Evolutionary conservation across 2,329 filamentous ascomycete species (phyloP), one percentile per base, ranked within the genome.

Genomic region (Colletotrichum plurivorum): DNA sequence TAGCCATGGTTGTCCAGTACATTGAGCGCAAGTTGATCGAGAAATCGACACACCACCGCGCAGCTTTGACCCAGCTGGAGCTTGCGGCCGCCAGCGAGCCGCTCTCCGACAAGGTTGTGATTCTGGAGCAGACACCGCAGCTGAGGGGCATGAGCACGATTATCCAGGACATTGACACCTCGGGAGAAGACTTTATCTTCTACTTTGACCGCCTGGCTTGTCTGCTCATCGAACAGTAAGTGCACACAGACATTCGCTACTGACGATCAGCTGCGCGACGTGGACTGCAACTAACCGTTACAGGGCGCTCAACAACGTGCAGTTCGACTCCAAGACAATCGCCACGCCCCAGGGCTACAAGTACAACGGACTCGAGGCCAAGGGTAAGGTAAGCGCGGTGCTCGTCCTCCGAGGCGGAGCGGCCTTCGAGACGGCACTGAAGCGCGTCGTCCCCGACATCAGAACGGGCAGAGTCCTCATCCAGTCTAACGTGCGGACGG

Each of bases 121-220:
- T 97, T 16, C 83, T 98, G 65, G 85, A 91, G 51, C 88, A 93
- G 71, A 97, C 93, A 1, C 88, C 91, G 9, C 96, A 99, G 79
- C 86, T 98, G 63, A 87, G 86, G 65, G 95, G 91, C 54, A 97
- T 99, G 88, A 95, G 94, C 78, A 98, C 95, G 0, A 93, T 98
- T 65, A 89, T 99, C 48, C 92, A 97, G 76, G 88, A 96, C 74
- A 92, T 93, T 18, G 87, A 90, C 55, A 95, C 94, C 0, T 84
- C 88, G 7, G 88, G 93, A 49, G 95, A 97, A 77, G 95, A 98
- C 74, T 98, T 98, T 78, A 94, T 97, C 71, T 98, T 98, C 81
- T 98, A 98, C 81, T 98, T 98, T 79, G 94, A 99, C 80, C 89
- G 96, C 45, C 84, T 98, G 45, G 90, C 93, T 2, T 90, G 93